A percentile compares a stretch with the other conserved stretches of the same genome.
Conservation (phyloP, 306 rosid genomes). For the Vigna nakashimae region DNA sequence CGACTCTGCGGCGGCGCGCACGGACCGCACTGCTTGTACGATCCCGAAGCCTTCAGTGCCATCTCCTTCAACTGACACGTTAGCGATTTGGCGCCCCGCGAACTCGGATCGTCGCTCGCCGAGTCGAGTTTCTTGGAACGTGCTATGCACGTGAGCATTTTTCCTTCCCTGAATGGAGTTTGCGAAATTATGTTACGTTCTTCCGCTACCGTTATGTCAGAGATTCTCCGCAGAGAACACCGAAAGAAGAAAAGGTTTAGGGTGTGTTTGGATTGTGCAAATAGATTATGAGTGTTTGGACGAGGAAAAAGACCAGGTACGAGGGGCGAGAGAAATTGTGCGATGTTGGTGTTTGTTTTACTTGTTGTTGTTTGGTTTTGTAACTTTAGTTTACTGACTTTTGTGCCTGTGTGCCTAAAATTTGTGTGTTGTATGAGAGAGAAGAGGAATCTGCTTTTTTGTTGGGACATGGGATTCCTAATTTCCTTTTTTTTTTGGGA, state of each 20-base stretch:
- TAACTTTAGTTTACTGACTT: background rate
- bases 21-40: slow-evolving; percentile 72
- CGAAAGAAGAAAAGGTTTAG: too few relatives aligned
- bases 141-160: slow-evolving; percentile 94
- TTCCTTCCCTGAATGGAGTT: background rate
- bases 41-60: slow-evolving; percentile 95
- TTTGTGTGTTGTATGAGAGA: background rate
- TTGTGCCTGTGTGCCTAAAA: background rate
- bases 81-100: slow-evolving; percentile 64
- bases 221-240: background rate
- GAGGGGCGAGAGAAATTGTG: background rate
- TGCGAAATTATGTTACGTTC: background rate
- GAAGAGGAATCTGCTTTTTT: background rate
- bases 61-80: slow-evolving; percentile 94
- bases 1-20: slow-evolving; percentile 59
- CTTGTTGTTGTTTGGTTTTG: background rate
- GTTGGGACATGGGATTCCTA: background rate
- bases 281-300: background rate
- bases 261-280: too few relatives aligned
- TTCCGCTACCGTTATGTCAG: background rate
- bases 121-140: slow-evolving; percentile 91
- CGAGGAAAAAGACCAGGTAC: background rate
- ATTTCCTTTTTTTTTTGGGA: too few relatives aligned
- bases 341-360: background rate
- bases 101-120: slow-evolving; percentile 55